Percentiles rank a stretch among this genome's conserved stretches.
phyloP scores from a whole-genome alignment of 1,139 yeast genomes.

The Kurtzmaniella quercitrusa region DNA sequence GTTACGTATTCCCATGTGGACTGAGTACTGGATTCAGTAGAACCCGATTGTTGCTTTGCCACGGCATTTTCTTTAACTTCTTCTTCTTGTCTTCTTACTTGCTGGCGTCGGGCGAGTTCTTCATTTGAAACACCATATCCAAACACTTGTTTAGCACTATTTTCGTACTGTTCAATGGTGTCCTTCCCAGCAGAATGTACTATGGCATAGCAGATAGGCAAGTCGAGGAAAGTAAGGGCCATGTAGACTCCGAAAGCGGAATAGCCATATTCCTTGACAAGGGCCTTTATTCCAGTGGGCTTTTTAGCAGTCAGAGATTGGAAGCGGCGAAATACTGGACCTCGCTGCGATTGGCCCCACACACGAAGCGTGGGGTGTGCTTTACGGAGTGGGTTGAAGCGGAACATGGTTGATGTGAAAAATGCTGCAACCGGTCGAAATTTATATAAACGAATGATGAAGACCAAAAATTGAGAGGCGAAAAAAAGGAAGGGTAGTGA shows the following conservation, averaged over 20 bases:
- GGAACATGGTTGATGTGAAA: slow-evolving; percentile 2
- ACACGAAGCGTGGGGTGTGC: background rate
- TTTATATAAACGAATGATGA: no score
- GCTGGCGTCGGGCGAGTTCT: slow-evolving; percentile 32
- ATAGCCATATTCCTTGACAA: slow-evolving; percentile 85
- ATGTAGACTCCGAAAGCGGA: slow-evolving; percentile 85
- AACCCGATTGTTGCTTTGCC: slow-evolving; percentile 16
- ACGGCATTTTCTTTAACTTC: slow-evolving; percentile 20
- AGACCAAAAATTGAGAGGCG: background rate
- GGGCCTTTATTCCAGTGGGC: slow-evolving; percentile 55
- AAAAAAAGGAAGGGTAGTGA: background rate
- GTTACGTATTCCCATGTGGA: slow-evolving; percentile 35
- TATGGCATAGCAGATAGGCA: slow-evolving; percentile 74
- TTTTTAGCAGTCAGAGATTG: slow-evolving; percentile 19
- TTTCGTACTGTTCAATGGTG: slow-evolving; percentile 62
- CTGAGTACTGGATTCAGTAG: slow-evolving; percentile 17
- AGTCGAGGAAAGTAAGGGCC: slow-evolving; percentile 64
- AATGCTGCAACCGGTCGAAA: background rate
- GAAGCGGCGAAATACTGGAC: background rate
- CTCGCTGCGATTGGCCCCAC: background rate
- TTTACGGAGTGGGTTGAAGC: slow-evolving; percentile 8
- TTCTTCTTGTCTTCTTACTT: slow-evolving; percentile 25
- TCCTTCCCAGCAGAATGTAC: slow-evolving; percentile 90
- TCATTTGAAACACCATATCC: slow-evolving; percentile 51
- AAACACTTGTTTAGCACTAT: slow-evolving; percentile 51